phyloP scores from a whole-genome alignment of 441 rosid species.

The Bocquillonia castaneifolia region DNA sequence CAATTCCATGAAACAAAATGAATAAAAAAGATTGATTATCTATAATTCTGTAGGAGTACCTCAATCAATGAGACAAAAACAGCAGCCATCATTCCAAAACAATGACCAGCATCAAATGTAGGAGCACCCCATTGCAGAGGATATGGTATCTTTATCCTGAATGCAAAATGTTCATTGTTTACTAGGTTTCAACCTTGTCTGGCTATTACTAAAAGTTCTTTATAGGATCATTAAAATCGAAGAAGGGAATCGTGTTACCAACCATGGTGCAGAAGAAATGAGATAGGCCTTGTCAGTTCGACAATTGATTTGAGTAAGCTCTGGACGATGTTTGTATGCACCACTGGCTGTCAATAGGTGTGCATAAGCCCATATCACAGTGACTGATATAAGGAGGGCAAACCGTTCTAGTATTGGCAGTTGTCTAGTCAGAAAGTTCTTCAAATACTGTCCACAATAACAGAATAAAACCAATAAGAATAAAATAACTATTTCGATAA shows the following conservation, averaged over 20 bases:
- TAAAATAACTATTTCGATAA: not conserved
- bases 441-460: slow-evolving; percentile 56
- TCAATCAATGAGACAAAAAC: slow-evolving; percentile 87
- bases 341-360: slow-evolving; percentile 97
- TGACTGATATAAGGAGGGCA: slow-evolving; percentile 72
- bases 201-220: too few species aligned
- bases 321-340: slow-evolving; percentile 84
- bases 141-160: slow-evolving; percentile 94
- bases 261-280: slow-evolving; percentile 99
- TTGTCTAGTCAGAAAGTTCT: slow-evolving; percentile 60
- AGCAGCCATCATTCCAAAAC: slow-evolving; percentile 99
- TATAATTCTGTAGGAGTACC: slow-evolving; percentile 36
- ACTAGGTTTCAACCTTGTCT: too few species aligned
- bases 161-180: not conserved
- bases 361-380: slow-evolving; percentile 93
- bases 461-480: slow-evolving; percentile 5
- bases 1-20: not conserved
- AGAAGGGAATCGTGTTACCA: slow-evolving; percentile 24
- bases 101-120: slow-evolving; percentile 94
- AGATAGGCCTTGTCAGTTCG: slow-evolving; percentile 95
- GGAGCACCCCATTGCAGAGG: slow-evolving; percentile 99
- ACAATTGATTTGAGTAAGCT: slow-evolving; percentile 73
- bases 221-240: too few species aligned
- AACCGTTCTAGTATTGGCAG: slow-evolving; percentile 84
- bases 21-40: not conserved